Evolutionary conservation across 768 basidiomycete species (phyloP), one percentile per base, ranked within the genome.

Genomic region (Mycena leptocephala): DNA sequence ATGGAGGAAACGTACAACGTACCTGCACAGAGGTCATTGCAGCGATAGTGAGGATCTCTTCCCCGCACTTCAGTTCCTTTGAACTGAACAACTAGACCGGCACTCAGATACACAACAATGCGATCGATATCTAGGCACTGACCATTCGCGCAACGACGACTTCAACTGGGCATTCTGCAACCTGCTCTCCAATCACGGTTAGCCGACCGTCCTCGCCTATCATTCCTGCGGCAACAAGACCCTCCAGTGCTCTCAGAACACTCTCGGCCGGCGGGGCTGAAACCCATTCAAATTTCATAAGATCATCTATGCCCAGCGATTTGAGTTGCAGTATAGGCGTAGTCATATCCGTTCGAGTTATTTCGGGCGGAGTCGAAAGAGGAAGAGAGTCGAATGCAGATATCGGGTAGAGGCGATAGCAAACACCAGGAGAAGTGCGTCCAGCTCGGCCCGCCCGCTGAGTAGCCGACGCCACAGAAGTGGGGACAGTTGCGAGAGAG

Each of bases 281-380:
- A 37, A 99, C 92, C 95, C 97, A 99, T 81, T 99, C 97, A 82
- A 99, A 98, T 81, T 95, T 95, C 91, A 98, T 94, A 18, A 99
- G 84, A 84, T 99, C 96, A 79, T 99, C 95, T 56, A 99, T 95
- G 11, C 98, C 98, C 35, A 99, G 89, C 0, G 95, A 95, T 84
- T 99, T 99, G 62, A 99, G 90, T 82, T 99, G 97, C 22, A 99
- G 87, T 64, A 99, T 94, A 6, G 96, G 95, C 3, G 96, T 95
- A 0, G 95, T 95, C 86, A 99, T 91, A 80, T 99, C 98, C 5
- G 93, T 94, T 37, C 98, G 92, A 13, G 94, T 94, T 62, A 99
- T 94, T 87, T 99, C 98, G 2, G 98, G 96, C 3, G 95, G 90
- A 0, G 96, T 96, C 1, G 92, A 92, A 5, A 87, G 85, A 1